Evolutionary conservation across 257 asterid species (phyloP), one percentile per base, ranked within the genome.

Genomic region (Lavandula angustifolia): DNA sequence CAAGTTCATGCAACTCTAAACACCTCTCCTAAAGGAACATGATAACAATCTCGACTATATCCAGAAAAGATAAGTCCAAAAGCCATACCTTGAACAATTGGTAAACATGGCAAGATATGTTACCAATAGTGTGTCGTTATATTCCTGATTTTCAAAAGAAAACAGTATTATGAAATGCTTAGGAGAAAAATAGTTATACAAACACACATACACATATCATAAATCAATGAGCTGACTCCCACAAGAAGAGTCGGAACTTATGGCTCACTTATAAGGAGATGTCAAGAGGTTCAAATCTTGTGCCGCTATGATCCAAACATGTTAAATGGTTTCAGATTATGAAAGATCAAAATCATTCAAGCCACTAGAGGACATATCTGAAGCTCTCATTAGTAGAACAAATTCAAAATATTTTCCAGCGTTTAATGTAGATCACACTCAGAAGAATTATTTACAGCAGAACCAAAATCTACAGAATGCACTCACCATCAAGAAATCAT

Each of bases 41-140:
- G 55, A 37, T 11, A n/a, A 48, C 22, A 22, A 22, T 22, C 41
- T 67, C 59, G 64, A n/a, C 32, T 37, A 55, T 37, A 56, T 32
- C 32, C 33, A 41, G 48, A 33, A 46, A 65, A 49, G 9, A 41
- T 18, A 68, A 69, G 40, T 9, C 4, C 27, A 18, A 33, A 5
- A 58, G 64, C 16, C 78, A 44, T 88, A 91, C 98, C 98, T 88
- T 29, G 98, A 80, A 85, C 98, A 89, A 81, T 89, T 92, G 82
- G 99, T 92, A 80, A 92, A 80, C 99, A 92, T 89, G 68, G 95
- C 91, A 69, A 92, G 91, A 79, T 89, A 89, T 14, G 91, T 79
- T 42, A 89, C 78, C 84, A 89, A 79, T 50, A 88, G 69, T 2
- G 99, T 87, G 70, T 92, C 97, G 6, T 84, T 87, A 64, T 89